Evolutionary conservation across 2,329 filamentous ascomycete species (phyloP).

Genomic region (Colletotrichum tropicale): DNA sequence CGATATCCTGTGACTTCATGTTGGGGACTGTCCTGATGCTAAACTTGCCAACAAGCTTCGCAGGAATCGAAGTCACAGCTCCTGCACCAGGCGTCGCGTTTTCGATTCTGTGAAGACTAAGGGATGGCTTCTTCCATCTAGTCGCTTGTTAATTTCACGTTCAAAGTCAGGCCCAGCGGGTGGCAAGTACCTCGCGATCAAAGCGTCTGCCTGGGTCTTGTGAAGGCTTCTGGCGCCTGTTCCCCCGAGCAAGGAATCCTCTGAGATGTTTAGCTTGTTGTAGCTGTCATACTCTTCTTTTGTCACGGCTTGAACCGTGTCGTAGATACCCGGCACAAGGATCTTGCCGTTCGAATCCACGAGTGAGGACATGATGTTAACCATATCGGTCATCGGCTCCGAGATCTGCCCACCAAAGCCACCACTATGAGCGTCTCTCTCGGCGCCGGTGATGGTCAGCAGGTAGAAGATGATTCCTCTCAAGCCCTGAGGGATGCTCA

Average conservation of each 20-base stretch:
- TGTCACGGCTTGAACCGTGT: constrained; percentile 88
- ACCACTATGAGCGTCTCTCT: constrained; percentile 92
- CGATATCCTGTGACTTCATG: constrained; percentile 93
- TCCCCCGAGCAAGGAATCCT: constrained; percentile 92
- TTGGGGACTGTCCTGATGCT: constrained; percentile 96
- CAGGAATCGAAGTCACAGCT: constrained; percentile 97
- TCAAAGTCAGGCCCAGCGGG: constrained; percentile 58
- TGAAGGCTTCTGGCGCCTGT: constrained; percentile 81
- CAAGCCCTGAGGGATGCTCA: constrained; percentile 95
- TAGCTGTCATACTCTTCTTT: constrained; percentile 89
- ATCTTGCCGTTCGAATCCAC: constrained; percentile 94
- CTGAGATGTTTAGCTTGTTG: constrained; percentile 87
- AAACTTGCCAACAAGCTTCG: constrained; percentile 98
- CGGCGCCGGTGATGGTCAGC: constrained; percentile 87
- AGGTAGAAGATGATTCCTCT: constrained; percentile 98
- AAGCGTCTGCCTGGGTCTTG: constrained; percentile 3
- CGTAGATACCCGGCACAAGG: constrained; percentile 86
- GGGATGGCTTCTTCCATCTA: constrained; percentile 95
- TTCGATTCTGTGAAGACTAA: constrained; percentile 94
- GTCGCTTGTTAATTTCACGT: constrained; percentile 91
- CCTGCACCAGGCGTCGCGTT: constrained; percentile 92
- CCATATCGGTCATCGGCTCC: constrained; percentile 97
- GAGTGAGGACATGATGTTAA: constrained; percentile 79
- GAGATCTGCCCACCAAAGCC: constrained; percentile 96
- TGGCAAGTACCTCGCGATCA: neutral